A percentile compares a stretch with the other conserved stretches of the same genome.
phyloP scores from a whole-genome alignment of 2,329 filamentous ascomycete genomes.

The Fusarium tuaranense region DNA sequence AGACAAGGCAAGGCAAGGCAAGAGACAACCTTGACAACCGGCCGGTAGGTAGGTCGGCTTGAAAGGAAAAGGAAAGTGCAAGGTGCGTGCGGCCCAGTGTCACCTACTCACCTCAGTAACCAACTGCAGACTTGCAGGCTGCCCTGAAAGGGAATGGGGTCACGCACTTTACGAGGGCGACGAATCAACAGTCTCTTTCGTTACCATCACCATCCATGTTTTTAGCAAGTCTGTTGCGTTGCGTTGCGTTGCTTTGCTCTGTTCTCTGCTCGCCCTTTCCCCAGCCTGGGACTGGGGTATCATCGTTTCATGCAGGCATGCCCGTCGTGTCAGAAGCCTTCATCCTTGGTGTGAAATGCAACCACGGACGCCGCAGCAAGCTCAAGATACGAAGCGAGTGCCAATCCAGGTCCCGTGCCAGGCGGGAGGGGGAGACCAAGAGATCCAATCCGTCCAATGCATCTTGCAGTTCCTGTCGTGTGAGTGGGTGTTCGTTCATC shows the following conservation, averaged over 20 bases:
- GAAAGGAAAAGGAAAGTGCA: background rate
- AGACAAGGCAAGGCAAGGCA: background rate
- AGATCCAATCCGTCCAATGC: background rate
- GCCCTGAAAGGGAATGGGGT: constrained; percentile 5
- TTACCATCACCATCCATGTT: background rate
- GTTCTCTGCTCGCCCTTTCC: background rate
- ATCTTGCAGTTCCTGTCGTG: background rate
- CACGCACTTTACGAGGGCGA: background rate
- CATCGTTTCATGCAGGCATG: constrained; percentile 13
- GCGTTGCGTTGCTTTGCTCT: background rate
- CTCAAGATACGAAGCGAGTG: constrained; percentile 3
- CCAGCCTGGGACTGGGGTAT: background rate
- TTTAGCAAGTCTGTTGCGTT: background rate
- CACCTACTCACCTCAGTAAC: constrained; percentile 1
- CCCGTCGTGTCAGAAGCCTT: constrained; percentile 4
- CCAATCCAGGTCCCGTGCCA: constrained; percentile 5
- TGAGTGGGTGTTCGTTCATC: background rate
- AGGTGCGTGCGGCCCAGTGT: background rate
- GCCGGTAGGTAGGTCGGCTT: background rate
- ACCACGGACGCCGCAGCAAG: background rate
- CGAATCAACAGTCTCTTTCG: background rate
- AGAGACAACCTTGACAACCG: background rate
- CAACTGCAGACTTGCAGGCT: background rate
- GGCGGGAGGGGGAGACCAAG: background rate
- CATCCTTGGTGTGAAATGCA: background rate